phyloP scores from a whole-genome alignment of 2,329 filamentous ascomycete genomes.

The Elsinoe australis region DNA sequence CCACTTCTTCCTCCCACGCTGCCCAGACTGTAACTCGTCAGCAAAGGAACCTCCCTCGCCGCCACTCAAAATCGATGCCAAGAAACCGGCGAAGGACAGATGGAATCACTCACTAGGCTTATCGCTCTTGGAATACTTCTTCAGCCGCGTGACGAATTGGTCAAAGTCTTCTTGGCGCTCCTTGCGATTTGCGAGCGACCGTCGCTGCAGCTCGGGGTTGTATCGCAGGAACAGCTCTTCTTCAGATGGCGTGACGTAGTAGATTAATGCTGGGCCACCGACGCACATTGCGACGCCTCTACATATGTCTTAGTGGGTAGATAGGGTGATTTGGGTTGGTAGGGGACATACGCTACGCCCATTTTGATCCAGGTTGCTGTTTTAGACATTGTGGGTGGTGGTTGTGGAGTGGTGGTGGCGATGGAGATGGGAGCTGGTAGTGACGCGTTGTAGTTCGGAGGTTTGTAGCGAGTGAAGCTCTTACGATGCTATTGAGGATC shows the following conservation, averaged over 20 bases:
- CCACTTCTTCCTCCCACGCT: constrained; percentile 30
- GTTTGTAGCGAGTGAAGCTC: too few species aligned
- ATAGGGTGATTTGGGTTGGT: not conserved
- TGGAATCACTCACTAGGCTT: constrained; percentile 70
- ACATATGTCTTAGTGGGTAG: constrained; percentile 12
- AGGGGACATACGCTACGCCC: constrained; percentile 53
- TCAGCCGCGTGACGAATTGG: constrained; percentile 73
- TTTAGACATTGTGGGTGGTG: constrained; percentile 16
- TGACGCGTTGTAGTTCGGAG: not conserved
- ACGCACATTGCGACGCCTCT: constrained; percentile 67
- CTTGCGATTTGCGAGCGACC: constrained; percentile 70
- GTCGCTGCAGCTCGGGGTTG: constrained; percentile 87
- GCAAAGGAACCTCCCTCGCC: too few species aligned
- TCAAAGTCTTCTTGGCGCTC: constrained; percentile 80
- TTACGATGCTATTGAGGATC: too few species aligned
- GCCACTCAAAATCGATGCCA: not conserved
- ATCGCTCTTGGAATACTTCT: constrained; percentile 82
- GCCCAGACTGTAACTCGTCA: constrained; percentile 29
- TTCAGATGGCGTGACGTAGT: constrained; percentile 73
- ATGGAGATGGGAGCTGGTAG: not conserved
- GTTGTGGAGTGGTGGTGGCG: not conserved
- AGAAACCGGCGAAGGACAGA: not conserved
- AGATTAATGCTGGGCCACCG: constrained; percentile 77
- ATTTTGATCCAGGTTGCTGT: constrained; percentile 58
- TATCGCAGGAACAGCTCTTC: constrained; percentile 87